Evolutionary conservation across 2,329 filamentous ascomycete species (phyloP), one percentile per base, ranked within the genome.

Genomic region (Alternaria brassicicola): DNA sequence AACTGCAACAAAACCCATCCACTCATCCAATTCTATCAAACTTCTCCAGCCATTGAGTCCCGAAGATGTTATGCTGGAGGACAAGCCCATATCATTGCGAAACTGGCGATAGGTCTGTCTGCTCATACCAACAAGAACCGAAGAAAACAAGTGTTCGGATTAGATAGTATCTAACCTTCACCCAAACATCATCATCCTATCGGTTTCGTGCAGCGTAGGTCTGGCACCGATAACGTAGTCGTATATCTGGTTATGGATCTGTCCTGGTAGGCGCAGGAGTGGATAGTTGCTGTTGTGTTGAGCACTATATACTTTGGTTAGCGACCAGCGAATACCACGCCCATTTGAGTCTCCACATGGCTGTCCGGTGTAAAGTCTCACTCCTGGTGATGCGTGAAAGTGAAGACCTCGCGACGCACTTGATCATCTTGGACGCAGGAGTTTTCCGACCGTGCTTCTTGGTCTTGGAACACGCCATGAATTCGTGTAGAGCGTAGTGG

Each of bases 241-340:
- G 50, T 62, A 67, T 30, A 70, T 55, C 6, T 30, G 31, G 43
- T 67, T 62, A 10, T 63, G 59, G 0, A 70, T 33, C 42, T 69
- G 65, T 0, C 57, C 50, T 6, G 66, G 62, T 2, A 66, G 48
- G 6, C 50, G 35, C 5, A 69, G 65, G 9, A 66, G 54, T 10
- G 55, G 61, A 1, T 43, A 51, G 3, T 49, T 23, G 17, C 12
- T 31, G n/a, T 15, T 30, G n/a, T 30, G 2, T 0, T 9, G 38
- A 8, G 38, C 4, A 1, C 21, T 23, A 7, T 2, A 41, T 1
- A 8, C 38, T 25, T 3, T 15, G 3, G 4, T 41, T 30, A 30
- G 48, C n/a, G 26, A 31, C 9, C 10, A 8, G 12, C 9, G 3
- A 19, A 4, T 30, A 10, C 8, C 5, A 25, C 6, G 31, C n/a